phyloP scores from a whole-genome alignment of 768 basidiomycete species.

The Mycena polygramma region DNA sequence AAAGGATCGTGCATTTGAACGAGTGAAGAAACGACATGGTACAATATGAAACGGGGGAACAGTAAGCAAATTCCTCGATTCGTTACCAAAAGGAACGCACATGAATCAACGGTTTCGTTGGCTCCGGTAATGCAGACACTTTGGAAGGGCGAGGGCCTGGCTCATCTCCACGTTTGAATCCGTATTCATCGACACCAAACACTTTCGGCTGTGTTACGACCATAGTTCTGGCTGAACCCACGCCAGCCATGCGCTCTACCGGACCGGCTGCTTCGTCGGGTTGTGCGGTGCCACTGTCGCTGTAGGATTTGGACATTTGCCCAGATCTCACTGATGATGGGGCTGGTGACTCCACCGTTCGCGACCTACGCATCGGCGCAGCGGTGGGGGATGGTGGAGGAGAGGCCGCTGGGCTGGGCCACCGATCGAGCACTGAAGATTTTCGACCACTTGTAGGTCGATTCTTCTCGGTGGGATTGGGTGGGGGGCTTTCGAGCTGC shows the following conservation, averaged over 20 bases:
- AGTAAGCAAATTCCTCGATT: slow-evolving; percentile 61
- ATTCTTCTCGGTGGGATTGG: slow-evolving; percentile 47
- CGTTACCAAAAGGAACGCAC: slow-evolving; percentile 83
- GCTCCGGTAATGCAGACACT: slow-evolving; percentile 53
- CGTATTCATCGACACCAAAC: slow-evolving; percentile 60
- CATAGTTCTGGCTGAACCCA: slow-evolving; percentile 78
- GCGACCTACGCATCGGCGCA: slow-evolving; percentile 41
- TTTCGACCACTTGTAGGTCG: slow-evolving; percentile 53
- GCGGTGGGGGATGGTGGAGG: slow-evolving; percentile 50
- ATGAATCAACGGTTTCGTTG: slow-evolving; percentile 82
- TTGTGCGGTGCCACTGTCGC: slow-evolving; percentile 34
- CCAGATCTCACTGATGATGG: slow-evolving; percentile 7
- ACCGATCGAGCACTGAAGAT: slow-evolving; percentile 78
- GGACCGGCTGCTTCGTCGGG: slow-evolving; percentile 44
- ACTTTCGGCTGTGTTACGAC: slow-evolving; percentile 66
- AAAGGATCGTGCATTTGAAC: slow-evolving; percentile 48
- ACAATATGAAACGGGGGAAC: slow-evolving; percentile 23
- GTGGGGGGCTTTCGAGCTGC: slow-evolving; percentile 57
- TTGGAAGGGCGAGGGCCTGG: slow-evolving; percentile 40
- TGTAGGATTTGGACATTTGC: slow-evolving; percentile 34
- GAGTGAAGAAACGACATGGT: slow-evolving; percentile 8
- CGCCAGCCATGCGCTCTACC: slow-evolving; percentile 52
- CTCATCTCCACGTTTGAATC: slow-evolving; percentile 52
- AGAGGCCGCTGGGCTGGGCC: slow-evolving; percentile 58
- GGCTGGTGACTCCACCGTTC: slow-evolving; percentile 41